phyloP scores from a whole-genome alignment of 306 rosid genomes.

The Lathyrus aphaca region DNA sequence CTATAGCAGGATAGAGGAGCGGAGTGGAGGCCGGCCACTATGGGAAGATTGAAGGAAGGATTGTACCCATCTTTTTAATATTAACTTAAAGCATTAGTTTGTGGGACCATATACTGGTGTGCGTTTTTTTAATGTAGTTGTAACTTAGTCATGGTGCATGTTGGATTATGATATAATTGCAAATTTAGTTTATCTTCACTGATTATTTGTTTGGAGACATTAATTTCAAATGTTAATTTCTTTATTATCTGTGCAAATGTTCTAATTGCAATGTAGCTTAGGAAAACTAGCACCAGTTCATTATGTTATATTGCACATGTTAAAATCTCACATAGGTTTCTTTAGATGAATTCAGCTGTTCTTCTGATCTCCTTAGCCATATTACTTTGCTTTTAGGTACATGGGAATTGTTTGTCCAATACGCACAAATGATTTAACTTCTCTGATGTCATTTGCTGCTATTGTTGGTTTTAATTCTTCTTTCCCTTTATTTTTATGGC shows the following conservation, averaged over 20 bases:
- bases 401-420: conserved; percentile 6
- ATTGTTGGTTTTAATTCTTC: conserved; percentile 12
- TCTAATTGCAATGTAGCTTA: not conserved
- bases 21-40: too few species aligned
- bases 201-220: conserved; percentile 10
- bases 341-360: not conserved
- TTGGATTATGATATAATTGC: not conserved
- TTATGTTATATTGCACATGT: too few species aligned
- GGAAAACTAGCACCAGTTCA: too few species aligned
- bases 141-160: conserved; percentile 18
- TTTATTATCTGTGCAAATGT: not conserved
- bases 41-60: too few species aligned
- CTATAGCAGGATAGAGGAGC: too few species aligned
- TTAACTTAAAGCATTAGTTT: conserved; percentile 2
- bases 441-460: not conserved
- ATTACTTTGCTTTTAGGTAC: conserved; percentile 26
- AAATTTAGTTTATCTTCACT: conserved; percentile 23
- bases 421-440: conserved; percentile 2
- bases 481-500: not conserved
- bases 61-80: not conserved
- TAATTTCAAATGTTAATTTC: not conserved
- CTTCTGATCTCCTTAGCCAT: conserved; percentile 18
- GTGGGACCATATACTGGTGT: not conserved
- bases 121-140: conserved; percentile 7
- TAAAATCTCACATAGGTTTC: too few species aligned